Conservation (phyloP, 2,329 filamentous ascomycete species). For the Colletotrichum lupini region DNA sequence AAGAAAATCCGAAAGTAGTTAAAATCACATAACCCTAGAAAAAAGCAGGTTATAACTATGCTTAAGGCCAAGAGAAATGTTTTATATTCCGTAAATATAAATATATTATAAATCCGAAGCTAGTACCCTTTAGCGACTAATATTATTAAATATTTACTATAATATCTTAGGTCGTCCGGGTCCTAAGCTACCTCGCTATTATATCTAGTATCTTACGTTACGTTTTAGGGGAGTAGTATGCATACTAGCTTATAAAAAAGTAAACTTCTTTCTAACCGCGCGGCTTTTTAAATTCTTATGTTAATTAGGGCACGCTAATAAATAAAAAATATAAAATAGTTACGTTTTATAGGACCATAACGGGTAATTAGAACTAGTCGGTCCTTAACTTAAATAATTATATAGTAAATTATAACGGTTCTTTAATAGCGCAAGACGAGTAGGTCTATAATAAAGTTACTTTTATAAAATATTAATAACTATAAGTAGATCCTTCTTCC, state of each 20-base stretch:
- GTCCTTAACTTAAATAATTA: constrained; percentile 3
- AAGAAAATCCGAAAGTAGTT: neutral
- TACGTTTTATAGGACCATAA: neutral
- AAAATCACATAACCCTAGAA: neutral
- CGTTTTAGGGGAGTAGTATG: neutral
- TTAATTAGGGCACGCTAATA: neutral
- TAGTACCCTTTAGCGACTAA: neutral
- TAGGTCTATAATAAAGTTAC: neutral
- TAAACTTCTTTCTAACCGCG: neutral
- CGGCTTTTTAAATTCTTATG: neutral
- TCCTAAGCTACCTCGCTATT: neutral
- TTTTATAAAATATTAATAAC: no score
- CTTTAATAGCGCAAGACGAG: neutral
- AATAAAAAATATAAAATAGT: constrained; percentile 3
- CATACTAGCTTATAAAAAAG: neutral
- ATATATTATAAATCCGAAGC: neutral
- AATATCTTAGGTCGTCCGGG: neutral
- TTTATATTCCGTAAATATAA: neutral
- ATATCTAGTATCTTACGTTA: neutral
- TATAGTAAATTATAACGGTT: neutral
- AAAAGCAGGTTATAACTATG: neutral
- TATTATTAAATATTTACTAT: neutral
- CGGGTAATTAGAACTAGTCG: neutral
- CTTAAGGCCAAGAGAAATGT: neutral
- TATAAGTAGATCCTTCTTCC: no score